Evolutionary conservation across 2,329 filamentous ascomycete species (phyloP).

Genomic region (Aureobasidium leucospermi): DNA sequence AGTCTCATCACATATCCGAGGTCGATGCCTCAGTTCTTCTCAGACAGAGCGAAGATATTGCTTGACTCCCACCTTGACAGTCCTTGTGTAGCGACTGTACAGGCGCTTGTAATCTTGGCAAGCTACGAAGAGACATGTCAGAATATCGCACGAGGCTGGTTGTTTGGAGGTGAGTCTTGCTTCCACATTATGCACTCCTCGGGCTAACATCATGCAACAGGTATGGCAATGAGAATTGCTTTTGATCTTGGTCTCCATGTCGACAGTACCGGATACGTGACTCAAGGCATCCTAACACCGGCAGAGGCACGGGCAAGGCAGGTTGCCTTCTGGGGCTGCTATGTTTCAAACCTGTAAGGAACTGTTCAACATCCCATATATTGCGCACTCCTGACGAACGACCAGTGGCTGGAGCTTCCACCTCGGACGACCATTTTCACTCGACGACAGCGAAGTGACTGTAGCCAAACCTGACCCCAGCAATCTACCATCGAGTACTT

Average conservation of each 20-base stretch:
- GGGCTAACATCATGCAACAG: slow-evolving; percentile 17
- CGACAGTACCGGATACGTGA: slow-evolving; percentile 34
- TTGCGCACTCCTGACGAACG: neutral
- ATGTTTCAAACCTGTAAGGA: slow-evolving; percentile 30
- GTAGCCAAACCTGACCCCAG: slow-evolving; percentile 32
- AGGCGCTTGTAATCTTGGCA: slow-evolving; percentile 40
- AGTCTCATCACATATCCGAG: slow-evolving; percentile 31
- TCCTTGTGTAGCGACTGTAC: slow-evolving; percentile 42
- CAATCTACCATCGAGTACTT: neutral
- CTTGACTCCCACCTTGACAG: slow-evolving; percentile 42
- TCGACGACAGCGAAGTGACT: slow-evolving; percentile 34
- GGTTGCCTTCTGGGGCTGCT: slow-evolving; percentile 38
- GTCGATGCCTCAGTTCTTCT: slow-evolving; percentile 34
- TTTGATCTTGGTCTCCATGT: slow-evolving; percentile 39
- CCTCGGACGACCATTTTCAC: slow-evolving; percentile 36
- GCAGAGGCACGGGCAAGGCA: slow-evolving; percentile 35
- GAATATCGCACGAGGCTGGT: slow-evolving; percentile 40
- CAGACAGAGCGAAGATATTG: slow-evolving; percentile 37
- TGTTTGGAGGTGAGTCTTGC: slow-evolving; percentile 37
- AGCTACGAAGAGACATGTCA: slow-evolving; percentile 38
- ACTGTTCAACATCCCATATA: neutral
- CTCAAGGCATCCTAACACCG: slow-evolving; percentile 32
- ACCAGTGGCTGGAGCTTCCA: slow-evolving; percentile 29
- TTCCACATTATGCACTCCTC: neutral
- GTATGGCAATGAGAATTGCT: slow-evolving; percentile 40